These are phyloP conservation scores for Solanum hybrid DNA, from an alignment of 305 asterid species.

Conservation along the genomic window DNA sequence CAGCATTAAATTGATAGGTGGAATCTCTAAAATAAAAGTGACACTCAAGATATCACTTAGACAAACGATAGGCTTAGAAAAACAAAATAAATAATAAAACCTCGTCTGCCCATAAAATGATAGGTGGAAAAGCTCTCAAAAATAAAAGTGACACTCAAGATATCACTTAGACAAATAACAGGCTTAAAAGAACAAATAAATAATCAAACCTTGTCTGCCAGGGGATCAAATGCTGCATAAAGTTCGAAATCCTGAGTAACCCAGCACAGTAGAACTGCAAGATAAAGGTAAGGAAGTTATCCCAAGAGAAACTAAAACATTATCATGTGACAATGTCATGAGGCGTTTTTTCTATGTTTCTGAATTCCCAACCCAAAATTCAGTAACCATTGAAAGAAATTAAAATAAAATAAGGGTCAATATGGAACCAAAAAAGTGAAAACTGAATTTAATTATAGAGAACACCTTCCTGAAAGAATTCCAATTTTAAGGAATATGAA, in stretches of 20 bases:
- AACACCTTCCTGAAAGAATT: background rate
- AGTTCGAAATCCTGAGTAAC: conserved; percentile 93
- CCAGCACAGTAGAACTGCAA: conserved; percentile 93
- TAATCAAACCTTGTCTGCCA: conserved; percentile 84
- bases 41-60: background rate
- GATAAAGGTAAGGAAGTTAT: background rate
- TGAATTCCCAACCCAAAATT: background rate
- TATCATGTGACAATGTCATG: background rate
- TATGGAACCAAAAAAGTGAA: background rate
- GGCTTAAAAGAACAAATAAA: background rate
- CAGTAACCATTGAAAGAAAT: background rate
- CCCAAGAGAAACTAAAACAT: background rate
- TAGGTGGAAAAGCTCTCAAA: background rate
- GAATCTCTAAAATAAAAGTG: background rate
- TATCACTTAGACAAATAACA: background rate
- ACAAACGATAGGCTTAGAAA: background rate
- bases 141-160: background rate
- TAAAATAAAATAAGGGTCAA: background rate
- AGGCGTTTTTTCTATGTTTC: background rate
- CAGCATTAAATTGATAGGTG: background rate
- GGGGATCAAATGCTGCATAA: conserved; percentile 97
- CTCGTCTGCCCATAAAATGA: conserved; percentile 43
- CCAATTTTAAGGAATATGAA: background rate
- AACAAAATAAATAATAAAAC: conserved; percentile 19
- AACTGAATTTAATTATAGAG: background rate